Percentiles rank a stretch among this genome's conserved stretches.
Evolutionary conservation across 2,329 filamentous ascomycete genomes (phyloP).

Genomic region (Fusarium burgessii): DNA sequence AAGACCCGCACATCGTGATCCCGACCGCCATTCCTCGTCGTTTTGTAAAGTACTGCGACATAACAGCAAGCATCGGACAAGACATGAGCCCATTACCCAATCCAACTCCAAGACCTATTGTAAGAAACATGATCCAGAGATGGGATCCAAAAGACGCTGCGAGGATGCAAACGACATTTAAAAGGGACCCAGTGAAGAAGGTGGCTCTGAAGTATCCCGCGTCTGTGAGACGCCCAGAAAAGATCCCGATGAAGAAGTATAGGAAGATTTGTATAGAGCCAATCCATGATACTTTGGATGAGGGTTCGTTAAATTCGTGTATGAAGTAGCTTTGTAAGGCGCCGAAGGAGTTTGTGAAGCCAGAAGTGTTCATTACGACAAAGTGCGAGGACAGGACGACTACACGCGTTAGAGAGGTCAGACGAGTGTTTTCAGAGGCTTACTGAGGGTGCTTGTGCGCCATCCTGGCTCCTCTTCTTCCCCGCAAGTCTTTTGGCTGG

Average conservation of each 20-base stretch:
- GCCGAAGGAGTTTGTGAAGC: conserved; percentile 1
- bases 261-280: not conserved
- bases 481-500: accelerated
- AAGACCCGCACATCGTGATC: not conserved
- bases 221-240: not conserved
- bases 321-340: conserved; percentile 1
- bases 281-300: not conserved
- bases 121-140: not conserved
- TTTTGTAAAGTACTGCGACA: not conserved
- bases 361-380: not conserved
- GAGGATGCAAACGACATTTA: not conserved
- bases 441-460: not conserved
- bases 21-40: not conserved
- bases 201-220: not conserved
- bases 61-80: not conserved
- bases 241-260: not conserved
- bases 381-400: not conserved
- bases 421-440: accelerated
- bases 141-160: not conserved
- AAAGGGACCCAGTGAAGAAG: not conserved
- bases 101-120: not conserved
- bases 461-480: not conserved
- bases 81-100: not conserved
- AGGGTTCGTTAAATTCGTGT: not conserved
- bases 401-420: not conserved